Base-by-base conservation (phyloP, 805 yeast genomes). In the Candida saitoana region DNA sequence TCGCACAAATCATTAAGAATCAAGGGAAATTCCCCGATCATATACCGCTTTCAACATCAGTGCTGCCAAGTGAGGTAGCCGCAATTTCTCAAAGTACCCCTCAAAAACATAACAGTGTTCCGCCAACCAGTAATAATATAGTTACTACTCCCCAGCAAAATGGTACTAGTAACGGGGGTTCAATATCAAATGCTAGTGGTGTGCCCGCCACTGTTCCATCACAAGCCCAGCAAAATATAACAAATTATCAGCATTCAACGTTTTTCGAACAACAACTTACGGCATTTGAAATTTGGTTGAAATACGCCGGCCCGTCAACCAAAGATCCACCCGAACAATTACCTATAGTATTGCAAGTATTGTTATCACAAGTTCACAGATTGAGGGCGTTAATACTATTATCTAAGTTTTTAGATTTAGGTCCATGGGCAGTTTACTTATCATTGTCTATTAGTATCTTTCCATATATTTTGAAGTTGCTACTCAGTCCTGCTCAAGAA, bases 391-490 rank as follows among this genome's bases (percentile, higher is more conserved):
- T 93, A 40, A 86, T 87, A 29, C 60, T 93, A 42, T 70, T 93
- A 9, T 84, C 96, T 3, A 78, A 87, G 51, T 93, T 91, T 57
- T 69, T 93, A 34, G 99, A 93, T 61, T 65, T 93, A 29, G 99
- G 99, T 0, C 96, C 99, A 0, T 88, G 96, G 95, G 98, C 99
- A 0, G 98, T 93, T 0, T 87, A 89, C 53, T 67, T 90, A 22
- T 95, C 97, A 0, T 67, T 93, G 24, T 87, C 96, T 5, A 90
- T 93, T 49, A 98, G 98, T 17, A 91, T 93, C 22, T 93, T 91
- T 62, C 98, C 98, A 0, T 93, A 93, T 57, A 96, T 93, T 24
- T 69, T 91, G 41, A 88, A 90, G 53, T 72, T 93, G 17, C 66
- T 93, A 25, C 98, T 91, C 58, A 83, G 95, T 45, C 98, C 98